These are phyloP conservation scores for Globisporangium megalacanthum DNA, from an alignment of 352 stramenopile genomes.

Conservation along the genomic window DNA sequence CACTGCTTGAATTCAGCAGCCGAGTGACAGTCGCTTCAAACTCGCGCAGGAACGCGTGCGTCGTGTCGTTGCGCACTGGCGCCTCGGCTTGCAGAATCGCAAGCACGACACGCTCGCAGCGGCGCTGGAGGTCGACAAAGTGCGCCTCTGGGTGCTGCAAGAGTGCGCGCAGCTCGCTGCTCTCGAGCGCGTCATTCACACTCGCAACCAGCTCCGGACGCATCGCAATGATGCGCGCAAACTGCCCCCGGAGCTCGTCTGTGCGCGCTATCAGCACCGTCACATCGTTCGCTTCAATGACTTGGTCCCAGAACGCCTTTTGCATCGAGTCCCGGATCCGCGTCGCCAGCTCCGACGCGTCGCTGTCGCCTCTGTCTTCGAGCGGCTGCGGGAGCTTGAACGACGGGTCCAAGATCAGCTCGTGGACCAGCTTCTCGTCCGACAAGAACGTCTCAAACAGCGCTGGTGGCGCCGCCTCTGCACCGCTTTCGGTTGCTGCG, in stretches of 20 bases:
- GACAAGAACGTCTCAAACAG: constrained; percentile 44
- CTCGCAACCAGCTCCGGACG: constrained; percentile 26
- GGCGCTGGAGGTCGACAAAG: constrained; percentile 25
- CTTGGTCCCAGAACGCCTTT: constrained; percentile 66
- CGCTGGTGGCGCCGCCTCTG: constrained; percentile 8
- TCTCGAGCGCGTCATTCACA: constrained; percentile 32
- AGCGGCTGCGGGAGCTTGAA: constrained; percentile 29
- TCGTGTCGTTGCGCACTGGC: constrained; percentile 42
- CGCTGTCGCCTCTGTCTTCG: constrained; percentile 3
- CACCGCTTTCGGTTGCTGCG: neutral
- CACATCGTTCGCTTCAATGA: constrained; percentile 41
- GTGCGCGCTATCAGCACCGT: constrained; percentile 35
- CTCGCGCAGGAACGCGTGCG: constrained; percentile 23
- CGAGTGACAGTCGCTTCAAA: constrained; percentile 25
- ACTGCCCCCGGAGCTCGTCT: constrained; percentile 43
- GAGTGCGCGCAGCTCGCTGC: constrained; percentile 24
- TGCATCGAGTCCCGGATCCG: constrained; percentile 49
- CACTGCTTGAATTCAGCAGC: constrained; percentile 1
- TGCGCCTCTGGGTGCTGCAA: constrained; percentile 29
- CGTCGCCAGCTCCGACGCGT: constrained; percentile 22
- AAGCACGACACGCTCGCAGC: constrained; percentile 39
- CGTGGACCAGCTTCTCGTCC: constrained; percentile 58
- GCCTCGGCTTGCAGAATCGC: constrained; percentile 45
- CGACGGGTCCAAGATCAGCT: constrained; percentile 66
- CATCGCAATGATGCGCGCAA: constrained; percentile 22